These are phyloP conservation scores for Thuidium tamariscinum DNA, from an alignment of 225 moss, liverwort and hornwort species.

Conservation along the genomic window DNA sequence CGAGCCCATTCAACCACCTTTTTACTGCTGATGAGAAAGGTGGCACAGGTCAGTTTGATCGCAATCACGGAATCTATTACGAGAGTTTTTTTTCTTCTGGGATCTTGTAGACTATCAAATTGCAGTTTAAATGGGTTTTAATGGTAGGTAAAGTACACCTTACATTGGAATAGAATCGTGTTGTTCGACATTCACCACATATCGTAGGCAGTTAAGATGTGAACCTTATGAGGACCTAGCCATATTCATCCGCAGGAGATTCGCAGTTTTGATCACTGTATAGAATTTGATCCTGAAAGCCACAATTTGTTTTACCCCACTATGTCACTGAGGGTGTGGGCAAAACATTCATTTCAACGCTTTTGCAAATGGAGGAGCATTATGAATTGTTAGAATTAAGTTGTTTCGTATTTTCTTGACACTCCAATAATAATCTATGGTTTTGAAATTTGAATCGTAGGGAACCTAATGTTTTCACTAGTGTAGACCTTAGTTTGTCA, in stretches of 20 bases:
- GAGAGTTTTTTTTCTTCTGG: not conserved
- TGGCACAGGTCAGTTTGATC: slow-evolving; percentile 34
- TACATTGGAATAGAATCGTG: not conserved
- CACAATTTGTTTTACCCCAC: not conserved
- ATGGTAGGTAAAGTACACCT: not conserved
- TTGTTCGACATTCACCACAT: not conserved
- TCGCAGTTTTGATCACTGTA: not conserved
- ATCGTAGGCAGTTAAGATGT: not conserved
- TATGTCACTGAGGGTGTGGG: not conserved
- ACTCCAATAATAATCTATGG: not conserved
- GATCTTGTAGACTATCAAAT: not conserved
- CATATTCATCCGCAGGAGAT: not conserved
- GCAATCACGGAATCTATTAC: not conserved
- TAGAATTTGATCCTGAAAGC: too few species aligned
- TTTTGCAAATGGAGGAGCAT: not conserved
- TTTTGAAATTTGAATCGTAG: not conserved
- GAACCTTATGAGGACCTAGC: not conserved
- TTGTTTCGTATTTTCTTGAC: not conserved
- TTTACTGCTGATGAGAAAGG: slow-evolving; percentile 37
- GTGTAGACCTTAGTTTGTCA: not conserved
- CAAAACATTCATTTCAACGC: not conserved
- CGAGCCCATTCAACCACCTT: slow-evolving; percentile 49
- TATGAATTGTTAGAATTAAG: not conserved
- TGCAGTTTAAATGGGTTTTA: not conserved
- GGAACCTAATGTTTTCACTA: not conserved